These are phyloP conservation scores for Sphaerulina musiva DNA, from an alignment of 2,329 filamentous ascomycete genomes.

Conservation along the genomic window DNA sequence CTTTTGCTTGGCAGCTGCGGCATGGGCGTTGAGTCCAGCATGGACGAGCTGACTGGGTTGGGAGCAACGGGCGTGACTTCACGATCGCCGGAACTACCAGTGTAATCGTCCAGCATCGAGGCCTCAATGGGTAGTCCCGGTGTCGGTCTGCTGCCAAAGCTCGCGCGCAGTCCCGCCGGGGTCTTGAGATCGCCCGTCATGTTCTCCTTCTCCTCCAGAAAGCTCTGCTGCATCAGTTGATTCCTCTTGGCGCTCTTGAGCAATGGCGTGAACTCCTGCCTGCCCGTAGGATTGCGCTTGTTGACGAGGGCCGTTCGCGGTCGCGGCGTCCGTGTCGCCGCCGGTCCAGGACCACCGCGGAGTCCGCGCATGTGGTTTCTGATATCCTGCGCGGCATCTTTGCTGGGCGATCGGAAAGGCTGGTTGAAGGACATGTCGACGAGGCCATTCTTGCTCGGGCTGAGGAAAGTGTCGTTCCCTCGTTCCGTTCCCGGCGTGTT, in stretches of 20 bases:
- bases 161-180: slow-evolving; percentile 57
- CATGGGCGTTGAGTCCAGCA: slow-evolving; percentile 70
- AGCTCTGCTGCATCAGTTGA: slow-evolving; percentile 42
- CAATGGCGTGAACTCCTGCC: slow-evolving; percentile 85
- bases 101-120: slow-evolving; percentile 58
- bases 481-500: slow-evolving; percentile 81
- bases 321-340: slow-evolving; percentile 56
- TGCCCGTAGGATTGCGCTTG: slow-evolving; percentile 52
- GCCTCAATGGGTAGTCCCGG: slow-evolving; percentile 72
- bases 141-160: slow-evolving; percentile 56
- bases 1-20: slow-evolving; percentile 57
- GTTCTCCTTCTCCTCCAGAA: slow-evolving; percentile 36
- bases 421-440: slow-evolving; percentile 82
- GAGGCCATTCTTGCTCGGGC: slow-evolving; percentile 39
- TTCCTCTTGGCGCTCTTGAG: slow-evolving; percentile 76
- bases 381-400: slow-evolving; percentile 61
- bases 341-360: slow-evolving; percentile 39
- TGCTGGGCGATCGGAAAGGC: slow-evolving; percentile 75
- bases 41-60: slow-evolving; percentile 65
- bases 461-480: slow-evolving; percentile 77
- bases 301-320: slow-evolving; percentile 64
- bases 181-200: slow-evolving; percentile 50
- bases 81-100: slow-evolving; percentile 54
- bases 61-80: slow-evolving; percentile 70
- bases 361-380: slow-evolving; percentile 68